phyloP scores from a whole-genome alignment of 257 asterid genomes.

The Fraxinus cuspidata region DNA sequence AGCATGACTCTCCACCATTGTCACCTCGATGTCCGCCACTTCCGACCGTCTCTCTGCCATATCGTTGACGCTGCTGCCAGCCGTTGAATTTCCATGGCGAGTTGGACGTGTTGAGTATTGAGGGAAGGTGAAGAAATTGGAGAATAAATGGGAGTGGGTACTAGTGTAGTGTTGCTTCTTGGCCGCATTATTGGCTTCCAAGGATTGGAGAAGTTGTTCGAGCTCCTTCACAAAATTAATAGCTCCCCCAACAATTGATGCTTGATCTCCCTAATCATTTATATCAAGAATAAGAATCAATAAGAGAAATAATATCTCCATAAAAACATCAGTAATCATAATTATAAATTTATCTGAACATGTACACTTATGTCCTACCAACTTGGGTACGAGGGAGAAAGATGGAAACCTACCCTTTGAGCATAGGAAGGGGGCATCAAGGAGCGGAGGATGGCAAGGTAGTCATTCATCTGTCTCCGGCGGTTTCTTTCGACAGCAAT shows the following conservation, averaged over 20 bases:
- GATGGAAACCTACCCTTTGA: constrained; percentile 58
- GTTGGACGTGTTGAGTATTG: constrained; percentile 34
- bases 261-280: constrained; percentile 66
- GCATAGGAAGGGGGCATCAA: constrained; percentile 81
- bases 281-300: background rate
- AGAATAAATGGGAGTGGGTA: constrained; percentile 6
- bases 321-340: background rate
- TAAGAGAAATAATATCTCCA: background rate
- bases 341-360: too few relatives aligned
- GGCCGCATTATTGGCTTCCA: constrained; percentile 40
- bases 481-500: constrained; percentile 89
- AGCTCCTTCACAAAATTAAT: constrained; percentile 66
- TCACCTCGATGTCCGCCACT: constrained; percentile 63
- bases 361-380: too few relatives aligned
- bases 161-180: constrained; percentile 19
- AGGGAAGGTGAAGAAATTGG: constrained; percentile 36
- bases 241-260: constrained; percentile 75
- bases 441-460: constrained; percentile 67
- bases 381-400: background rate
- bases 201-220: constrained; percentile 56
- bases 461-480: constrained; percentile 31
- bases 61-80: constrained; percentile 1
- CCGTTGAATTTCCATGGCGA: background rate
- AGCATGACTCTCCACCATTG: constrained; percentile 66
- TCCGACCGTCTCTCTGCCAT: constrained; percentile 30